These are phyloP conservation scores for Fusarium virguliforme DNA, from an alignment of 2,329 filamentous ascomycete species.

Conservation along the genomic window DNA sequence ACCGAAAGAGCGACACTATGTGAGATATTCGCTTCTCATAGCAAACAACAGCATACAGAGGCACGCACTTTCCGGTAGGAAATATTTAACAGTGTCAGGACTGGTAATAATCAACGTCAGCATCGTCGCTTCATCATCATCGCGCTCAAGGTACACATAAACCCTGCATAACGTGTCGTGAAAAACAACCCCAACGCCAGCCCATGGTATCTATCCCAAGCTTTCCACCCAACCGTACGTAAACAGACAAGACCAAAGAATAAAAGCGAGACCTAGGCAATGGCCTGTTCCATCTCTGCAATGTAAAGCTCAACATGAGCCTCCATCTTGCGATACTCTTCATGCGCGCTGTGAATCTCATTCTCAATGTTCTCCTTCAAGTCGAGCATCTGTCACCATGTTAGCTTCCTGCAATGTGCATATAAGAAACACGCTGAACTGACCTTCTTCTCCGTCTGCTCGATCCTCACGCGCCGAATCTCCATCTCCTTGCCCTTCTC, in stretches of 20 bases:
- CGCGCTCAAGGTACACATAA: conserved; percentile 30
- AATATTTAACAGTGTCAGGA: not conserved
- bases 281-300: conserved; percentile 96
- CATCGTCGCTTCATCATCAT: conserved; percentile 25
- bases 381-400: conserved; percentile 85
- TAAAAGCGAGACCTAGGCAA: conserved; percentile 57
- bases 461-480: conserved; percentile 90
- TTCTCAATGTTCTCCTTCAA: conserved; percentile 98
- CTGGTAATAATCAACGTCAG: not conserved
- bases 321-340: conserved; percentile 98
- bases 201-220: conserved; percentile 57
- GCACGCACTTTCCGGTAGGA: not conserved
- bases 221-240: conserved; percentile 34
- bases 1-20: conserved; percentile 6
- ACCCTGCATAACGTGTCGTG: conserved; percentile 34
- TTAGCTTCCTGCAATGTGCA: conserved; percentile 31
- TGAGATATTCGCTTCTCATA: not conserved
- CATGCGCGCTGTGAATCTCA: conserved; percentile 90
- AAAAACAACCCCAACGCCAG: conserved; percentile 56
- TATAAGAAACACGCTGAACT: conserved; percentile 2
- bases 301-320: conserved; percentile 98
- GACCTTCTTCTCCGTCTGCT: conserved; percentile 99
- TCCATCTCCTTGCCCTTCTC: conserved; percentile 95
- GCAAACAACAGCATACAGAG: not conserved
- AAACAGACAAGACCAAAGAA: conserved; percentile 26